Conservation (phyloP, 2,329 filamentous ascomycete species). For the Penicillium sp. region DNA sequence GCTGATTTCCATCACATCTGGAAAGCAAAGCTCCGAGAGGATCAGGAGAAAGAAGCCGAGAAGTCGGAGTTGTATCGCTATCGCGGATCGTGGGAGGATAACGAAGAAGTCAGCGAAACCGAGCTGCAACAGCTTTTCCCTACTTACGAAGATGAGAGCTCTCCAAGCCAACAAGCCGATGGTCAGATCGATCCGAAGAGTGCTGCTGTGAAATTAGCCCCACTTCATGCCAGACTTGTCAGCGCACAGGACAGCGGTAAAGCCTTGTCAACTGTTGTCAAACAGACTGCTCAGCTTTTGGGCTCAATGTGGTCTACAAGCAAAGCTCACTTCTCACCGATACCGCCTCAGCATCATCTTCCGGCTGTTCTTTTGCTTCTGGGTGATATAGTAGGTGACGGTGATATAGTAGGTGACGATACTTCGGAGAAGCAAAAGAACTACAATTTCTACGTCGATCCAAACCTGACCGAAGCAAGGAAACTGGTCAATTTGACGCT, state of each 20-base stretch:
- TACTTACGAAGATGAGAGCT: slow-evolving; percentile 57
- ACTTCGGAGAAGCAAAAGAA: slow-evolving; percentile 38
- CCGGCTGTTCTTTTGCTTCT: slow-evolving; percentile 61
- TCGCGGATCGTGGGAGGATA: slow-evolving; percentile 67
- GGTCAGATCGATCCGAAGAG: slow-evolving; percentile 44
- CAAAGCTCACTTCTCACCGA: slow-evolving; percentile 19
- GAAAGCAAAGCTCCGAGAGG: slow-evolving; percentile 67
- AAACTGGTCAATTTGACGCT: slow-evolving; percentile 65
- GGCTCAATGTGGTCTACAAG: slow-evolving; percentile 31
- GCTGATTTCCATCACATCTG: slow-evolving; percentile 72
- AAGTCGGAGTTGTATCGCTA: slow-evolving; percentile 78
- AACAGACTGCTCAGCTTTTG: slow-evolving; percentile 31
- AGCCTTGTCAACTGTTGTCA: slow-evolving; percentile 32
- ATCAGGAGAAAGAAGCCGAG: slow-evolving; percentile 67
- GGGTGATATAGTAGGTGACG: slow-evolving; percentile 56
- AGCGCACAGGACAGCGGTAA: slow-evolving; percentile 24
- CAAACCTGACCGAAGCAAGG: slow-evolving; percentile 69
- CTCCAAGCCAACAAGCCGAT: slow-evolving; percentile 30
- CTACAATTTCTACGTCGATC: slow-evolving; percentile 87
- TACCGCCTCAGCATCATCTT: slow-evolving; percentile 51
- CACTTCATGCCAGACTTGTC: slow-evolving; percentile 51
- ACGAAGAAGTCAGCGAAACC: slow-evolving; percentile 66
- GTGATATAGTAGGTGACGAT: slow-evolving; percentile 53
- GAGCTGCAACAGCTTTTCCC: slow-evolving; percentile 81
- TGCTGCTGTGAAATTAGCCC: slow-evolving; percentile 57